Evolutionary conservation across 2,329 filamentous ascomycete genomes (phyloP).

Genomic region (Cladorrhinum sp.): DNA sequence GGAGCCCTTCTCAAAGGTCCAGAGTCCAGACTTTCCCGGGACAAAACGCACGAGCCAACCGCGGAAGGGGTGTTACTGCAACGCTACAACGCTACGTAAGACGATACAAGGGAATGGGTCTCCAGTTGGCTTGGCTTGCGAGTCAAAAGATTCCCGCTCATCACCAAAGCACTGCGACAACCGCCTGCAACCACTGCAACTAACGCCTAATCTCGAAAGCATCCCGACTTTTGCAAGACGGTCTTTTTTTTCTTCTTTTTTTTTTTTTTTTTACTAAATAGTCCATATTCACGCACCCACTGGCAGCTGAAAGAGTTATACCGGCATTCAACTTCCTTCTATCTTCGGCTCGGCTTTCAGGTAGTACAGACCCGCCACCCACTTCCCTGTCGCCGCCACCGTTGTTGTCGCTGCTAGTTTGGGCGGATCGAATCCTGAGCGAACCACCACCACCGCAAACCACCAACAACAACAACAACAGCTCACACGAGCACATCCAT

Average conservation of each 20-base stretch:
- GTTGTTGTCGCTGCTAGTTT: background rate
- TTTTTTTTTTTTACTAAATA: too few species aligned
- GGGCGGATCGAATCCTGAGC: background rate
- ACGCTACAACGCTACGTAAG: conserved; percentile 8
- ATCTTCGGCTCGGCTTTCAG: background rate
- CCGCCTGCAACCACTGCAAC: conserved; percentile 1
- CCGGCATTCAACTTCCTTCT: background rate
- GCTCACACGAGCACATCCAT: background rate
- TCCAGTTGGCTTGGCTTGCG: background rate
- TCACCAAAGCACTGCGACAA: too few species aligned
- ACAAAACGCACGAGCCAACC: background rate
- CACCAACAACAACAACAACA: background rate
- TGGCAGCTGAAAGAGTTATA: background rate
- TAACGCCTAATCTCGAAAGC: background rate
- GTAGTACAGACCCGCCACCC: background rate
- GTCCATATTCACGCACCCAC: background rate
- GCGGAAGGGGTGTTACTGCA: background rate
- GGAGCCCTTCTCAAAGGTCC: background rate
- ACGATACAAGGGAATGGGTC: conserved; percentile 1
- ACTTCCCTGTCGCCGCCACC: background rate
- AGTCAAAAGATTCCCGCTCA: conserved; percentile 11
- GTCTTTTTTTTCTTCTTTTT: background rate
- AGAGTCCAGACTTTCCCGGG: background rate
- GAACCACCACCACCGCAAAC: background rate
- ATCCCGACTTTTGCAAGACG: background rate